A percentile compares a stretch with the other conserved stretches of the same genome.
These are phyloP conservation scores for Forsythia suspensa DNA, from an alignment of 257 asterid species.

Conservation along the genomic window DNA sequence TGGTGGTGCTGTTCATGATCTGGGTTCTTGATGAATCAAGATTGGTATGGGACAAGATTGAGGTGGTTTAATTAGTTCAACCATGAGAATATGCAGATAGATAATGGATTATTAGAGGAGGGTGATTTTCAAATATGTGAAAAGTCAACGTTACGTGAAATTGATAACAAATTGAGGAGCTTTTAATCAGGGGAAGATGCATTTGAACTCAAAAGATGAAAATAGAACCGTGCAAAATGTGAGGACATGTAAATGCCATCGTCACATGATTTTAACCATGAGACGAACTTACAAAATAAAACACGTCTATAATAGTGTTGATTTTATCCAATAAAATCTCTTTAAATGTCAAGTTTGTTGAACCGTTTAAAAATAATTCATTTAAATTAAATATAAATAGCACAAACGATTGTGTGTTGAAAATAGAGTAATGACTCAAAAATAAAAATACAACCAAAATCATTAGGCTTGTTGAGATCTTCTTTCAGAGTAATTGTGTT, in stretches of 20 bases:
- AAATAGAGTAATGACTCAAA: too few species aligned
- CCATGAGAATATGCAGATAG: slow-evolving; percentile 30
- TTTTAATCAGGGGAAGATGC: slow-evolving; percentile 30
- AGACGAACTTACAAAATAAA: too few species aligned
- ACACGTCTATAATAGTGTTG: too few species aligned
- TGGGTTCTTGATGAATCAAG: background rate
- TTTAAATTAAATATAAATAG: too few species aligned
- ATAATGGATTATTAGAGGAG: slow-evolving; percentile 19
- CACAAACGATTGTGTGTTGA: too few species aligned
- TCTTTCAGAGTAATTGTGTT: too few species aligned
- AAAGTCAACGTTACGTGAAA: slow-evolving; percentile 37
- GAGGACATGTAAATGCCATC: too few species aligned
- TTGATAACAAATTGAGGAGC: slow-evolving; percentile 24
- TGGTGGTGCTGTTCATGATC: slow-evolving; percentile 44
- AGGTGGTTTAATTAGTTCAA: slow-evolving; percentile 18
- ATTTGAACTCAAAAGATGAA: slow-evolving; percentile 19
- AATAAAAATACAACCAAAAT: too few species aligned
- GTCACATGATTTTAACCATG: background rate
- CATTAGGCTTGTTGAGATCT: too few species aligned
- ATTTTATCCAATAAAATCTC: too few species aligned
- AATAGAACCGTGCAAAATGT: background rate
- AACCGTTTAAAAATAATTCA: too few species aligned
- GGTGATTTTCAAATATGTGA: background rate
- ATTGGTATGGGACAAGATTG: background rate
- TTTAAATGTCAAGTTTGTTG: too few species aligned